phyloP scores from a whole-genome alignment of 2,329 filamentous ascomycete genomes.

The Neonectria sp. region DNA sequence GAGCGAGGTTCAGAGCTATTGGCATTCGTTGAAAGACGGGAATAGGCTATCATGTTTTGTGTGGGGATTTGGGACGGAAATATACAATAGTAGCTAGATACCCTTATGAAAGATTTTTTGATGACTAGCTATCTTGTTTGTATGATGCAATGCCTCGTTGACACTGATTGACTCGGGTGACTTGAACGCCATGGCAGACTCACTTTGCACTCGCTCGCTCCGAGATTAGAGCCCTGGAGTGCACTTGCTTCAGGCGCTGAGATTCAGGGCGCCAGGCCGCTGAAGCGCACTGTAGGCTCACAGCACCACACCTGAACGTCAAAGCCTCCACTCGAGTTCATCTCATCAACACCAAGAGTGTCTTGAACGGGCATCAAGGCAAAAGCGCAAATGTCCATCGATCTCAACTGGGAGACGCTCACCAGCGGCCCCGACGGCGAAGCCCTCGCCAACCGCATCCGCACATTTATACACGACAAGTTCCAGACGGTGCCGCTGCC shows the following conservation, averaged over 20 bases:
- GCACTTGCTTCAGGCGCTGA: slow-evolving; percentile 1
- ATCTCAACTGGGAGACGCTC: slow-evolving; percentile 95
- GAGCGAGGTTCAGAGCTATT: neutral
- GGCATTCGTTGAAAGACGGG: slow-evolving; percentile 6
- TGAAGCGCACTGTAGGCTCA: slow-evolving; percentile 24
- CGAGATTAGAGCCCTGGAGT: neutral
- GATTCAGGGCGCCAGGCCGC: slow-evolving; percentile 17
- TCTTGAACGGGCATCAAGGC: slow-evolving; percentile 9
- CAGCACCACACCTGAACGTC: slow-evolving; percentile 8
- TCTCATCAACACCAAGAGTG: slow-evolving; percentile 24
- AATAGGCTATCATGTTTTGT: neutral
- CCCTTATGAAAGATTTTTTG: slow-evolving; percentile 27
- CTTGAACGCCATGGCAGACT: neutral
- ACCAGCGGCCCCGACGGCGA: slow-evolving; percentile 91
- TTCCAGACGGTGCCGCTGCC: slow-evolving; percentile 94
- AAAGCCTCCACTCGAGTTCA: slow-evolving; percentile 2
- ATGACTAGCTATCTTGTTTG: neutral
- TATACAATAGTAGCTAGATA: slow-evolving; percentile 36
- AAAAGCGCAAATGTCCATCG: slow-evolving; percentile 84
- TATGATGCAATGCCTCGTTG: neutral
- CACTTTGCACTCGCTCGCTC: no score
- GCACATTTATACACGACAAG: slow-evolving; percentile 93
- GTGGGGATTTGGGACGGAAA: neutral
- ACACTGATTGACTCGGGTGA: neutral
- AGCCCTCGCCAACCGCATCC: slow-evolving; percentile 87